A percentile compares a stretch with the other conserved stretches of the same genome.
Conservation (phyloP, 2,329 filamentous ascomycete species). For the Hymenoscyphus linearis region DNA sequence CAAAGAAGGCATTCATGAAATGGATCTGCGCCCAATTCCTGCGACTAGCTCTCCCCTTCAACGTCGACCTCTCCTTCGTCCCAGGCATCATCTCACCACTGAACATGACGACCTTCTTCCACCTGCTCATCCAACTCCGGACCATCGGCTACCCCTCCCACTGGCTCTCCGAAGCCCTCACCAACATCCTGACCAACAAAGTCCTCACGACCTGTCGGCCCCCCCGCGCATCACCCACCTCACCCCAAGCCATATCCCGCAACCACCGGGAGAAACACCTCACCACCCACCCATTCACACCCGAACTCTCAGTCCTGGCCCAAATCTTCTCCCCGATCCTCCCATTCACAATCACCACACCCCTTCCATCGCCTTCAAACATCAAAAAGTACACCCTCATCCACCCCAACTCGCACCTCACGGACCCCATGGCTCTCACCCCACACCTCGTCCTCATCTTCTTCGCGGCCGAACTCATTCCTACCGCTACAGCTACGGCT, state of each 20-base stretch:
- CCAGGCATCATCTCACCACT: constrained; percentile 5
- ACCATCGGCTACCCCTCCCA: constrained; percentile 17
- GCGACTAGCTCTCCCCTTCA: constrained; percentile 9
- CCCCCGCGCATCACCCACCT: constrained; percentile 3
- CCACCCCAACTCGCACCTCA: background rate
- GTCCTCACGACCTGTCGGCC: constrained; percentile 11
- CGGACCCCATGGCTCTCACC: background rate
- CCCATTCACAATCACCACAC: constrained; percentile 3
- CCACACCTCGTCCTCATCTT: background rate
- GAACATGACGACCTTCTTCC: constrained; percentile 11
- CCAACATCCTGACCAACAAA: constrained; percentile 12
- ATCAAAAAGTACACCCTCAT: constrained; percentile 5
- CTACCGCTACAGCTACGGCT: background rate
- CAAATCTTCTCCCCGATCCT: constrained; percentile 14
- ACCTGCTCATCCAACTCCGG: constrained; percentile 9
- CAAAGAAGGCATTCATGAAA: constrained; percentile 7
- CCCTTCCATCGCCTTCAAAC: background rate
- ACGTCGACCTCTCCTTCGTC: background rate
- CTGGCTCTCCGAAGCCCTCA: constrained; percentile 16
- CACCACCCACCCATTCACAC: constrained; percentile 10
- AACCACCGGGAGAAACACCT: constrained; percentile 3
- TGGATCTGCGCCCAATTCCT: constrained; percentile 18
- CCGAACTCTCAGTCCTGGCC: constrained; percentile 10
- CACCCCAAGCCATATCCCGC: background rate
- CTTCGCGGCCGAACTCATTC: background rate